Evolutionary conservation across 805 yeast species (phyloP), one percentile per base, ranked within the genome.

Genomic region (Zygoascus ofunaensis): DNA sequence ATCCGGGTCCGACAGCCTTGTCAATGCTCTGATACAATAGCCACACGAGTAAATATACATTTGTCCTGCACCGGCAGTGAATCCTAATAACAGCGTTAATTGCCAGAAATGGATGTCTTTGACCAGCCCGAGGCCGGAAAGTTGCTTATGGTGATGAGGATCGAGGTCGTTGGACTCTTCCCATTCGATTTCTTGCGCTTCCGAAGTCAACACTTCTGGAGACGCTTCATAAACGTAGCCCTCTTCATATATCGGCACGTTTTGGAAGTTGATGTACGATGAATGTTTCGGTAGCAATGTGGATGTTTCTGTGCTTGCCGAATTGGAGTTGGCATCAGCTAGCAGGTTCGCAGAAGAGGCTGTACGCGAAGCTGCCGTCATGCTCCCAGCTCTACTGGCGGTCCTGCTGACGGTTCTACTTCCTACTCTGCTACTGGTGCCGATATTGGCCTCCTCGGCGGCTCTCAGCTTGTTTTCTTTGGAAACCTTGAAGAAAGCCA

Each of bases 21-120:
- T 54, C 28, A 77, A 62, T 0, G 82, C 74, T 41, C 68, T 64
- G n/a, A 80, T 82, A 53, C 82, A 74, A 55, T 78, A 80, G 0
- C 92, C 92, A 28, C 81, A 75, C 0, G 84, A 75, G 52, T 78
- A 80, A 34, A 82, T 82, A 56, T 79, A 83, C 73, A 80, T 74
- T 54, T 82, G 90, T 23, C 87, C 82, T 45, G 78, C 57, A 0
- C 87, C 89, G 5, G 82, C 74, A 14, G 76, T 55, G 19, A 80
- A 51, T 1, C 86, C 76, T 17, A 80, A 63, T 10, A 76, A 43
- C 1, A 45, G 7, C 24, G 52, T 52, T 19, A 55, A 54, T n/a
- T 47, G 45, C 58, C 57, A 54, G 42, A 55, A 56, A 12, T 41
- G 39, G 23, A 43, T 30, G 15, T 49, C 19, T 17, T 35, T 35